These are phyloP conservation scores for Stylonectria norvegica DNA, from an alignment of 2,329 filamentous ascomycete genomes.

Conservation along the genomic window DNA sequence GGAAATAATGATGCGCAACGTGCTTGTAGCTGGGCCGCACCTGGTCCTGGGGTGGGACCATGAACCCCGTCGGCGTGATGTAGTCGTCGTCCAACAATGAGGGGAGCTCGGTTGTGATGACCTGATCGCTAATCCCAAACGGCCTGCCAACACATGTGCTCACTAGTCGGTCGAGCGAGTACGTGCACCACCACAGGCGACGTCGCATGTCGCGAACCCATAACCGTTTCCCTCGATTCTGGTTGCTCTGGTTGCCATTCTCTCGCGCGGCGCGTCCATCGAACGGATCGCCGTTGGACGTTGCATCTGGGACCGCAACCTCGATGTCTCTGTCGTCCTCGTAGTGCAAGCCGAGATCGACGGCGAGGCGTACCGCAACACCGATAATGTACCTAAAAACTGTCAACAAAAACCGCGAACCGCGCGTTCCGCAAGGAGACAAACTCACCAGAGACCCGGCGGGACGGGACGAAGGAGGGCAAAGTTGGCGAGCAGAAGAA, in stretches of 20 bases:
- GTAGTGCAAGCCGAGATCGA: constrained; percentile 88
- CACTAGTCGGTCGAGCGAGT: constrained; percentile 90
- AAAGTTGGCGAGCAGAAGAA: constrained; percentile 85
- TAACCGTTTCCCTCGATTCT: constrained; percentile 65
- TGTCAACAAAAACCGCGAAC: constrained; percentile 12
- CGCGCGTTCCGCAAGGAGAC: constrained; percentile 3
- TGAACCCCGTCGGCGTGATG: constrained; percentile 76
- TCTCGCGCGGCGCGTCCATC: constrained; percentile 32
- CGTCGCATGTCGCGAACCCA: constrained; percentile 84
- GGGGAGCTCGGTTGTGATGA: constrained; percentile 92
- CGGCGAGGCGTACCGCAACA: constrained; percentile 82
- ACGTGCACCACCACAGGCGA: constrained; percentile 95
- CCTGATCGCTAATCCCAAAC: constrained; percentile 92
- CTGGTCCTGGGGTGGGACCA: constrained; percentile 54
- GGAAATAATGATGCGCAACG: constrained; percentile 89
- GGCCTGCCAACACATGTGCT: constrained; percentile 90
- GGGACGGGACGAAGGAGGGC: constrained; percentile 87
- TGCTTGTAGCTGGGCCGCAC: constrained; percentile 79
- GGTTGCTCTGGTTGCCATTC: constrained; percentile 37
- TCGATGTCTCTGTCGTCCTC: constrained; percentile 74
- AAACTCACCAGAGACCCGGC: constrained; percentile 78
- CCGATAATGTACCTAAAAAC: constrained; percentile 76
- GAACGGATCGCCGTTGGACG: constrained; percentile 33
- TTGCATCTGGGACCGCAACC: constrained; percentile 51
- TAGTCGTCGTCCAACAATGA: constrained; percentile 83